Base-by-base conservation (phyloP, 306 rosid genomes). In the Cyamopsis tetragonoloba region DNA sequence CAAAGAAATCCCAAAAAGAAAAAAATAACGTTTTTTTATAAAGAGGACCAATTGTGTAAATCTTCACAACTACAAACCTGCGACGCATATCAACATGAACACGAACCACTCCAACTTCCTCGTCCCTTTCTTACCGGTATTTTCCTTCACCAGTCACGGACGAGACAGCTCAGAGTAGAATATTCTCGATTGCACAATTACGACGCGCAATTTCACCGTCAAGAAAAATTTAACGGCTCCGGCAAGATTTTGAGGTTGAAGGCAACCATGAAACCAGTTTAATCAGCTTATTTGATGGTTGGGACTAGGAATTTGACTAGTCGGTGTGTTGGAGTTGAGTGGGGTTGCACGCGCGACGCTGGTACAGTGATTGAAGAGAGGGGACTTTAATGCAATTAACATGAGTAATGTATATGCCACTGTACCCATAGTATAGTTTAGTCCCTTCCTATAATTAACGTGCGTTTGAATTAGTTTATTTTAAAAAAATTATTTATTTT, bases 161-260 rank as follows among this genome's bases (percentile, higher is more conserved):
- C 4, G 30, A 81, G 54, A 18, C n/a, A 39, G 30, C 31, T 42
- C 3, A 77, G 61, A 37, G 62, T 13, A 3, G 42, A 35, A 39
- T 9, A 9, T 7, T 73, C 26, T 2, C 24, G 11, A 2, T 71
- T 18, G 37, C 51, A 4, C 23, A 30, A 24, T 46, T 46, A 23
- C 57, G 27, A 19, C 17, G 49, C 6, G 78, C 24, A 15, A 82
- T 58, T 38, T 78, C 73, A 5, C 49, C 78, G 2, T 70, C 39
- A 30, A 82, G 54, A 6, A 62, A n/a, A 74, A 47, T 71, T 65
- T 19, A 82, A 39, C 7, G 86, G 86, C 11, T 78, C 79, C 0
- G 86, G 86, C 7, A 82, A 10, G 81, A 82, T 70, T 41, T 60
- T 74, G 73, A 78, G 78, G 39, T 54, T 78, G 66, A 78, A 34